Conservation (phyloP, 148 eudicot genomes). For the Rhododendron vialii region DNA sequence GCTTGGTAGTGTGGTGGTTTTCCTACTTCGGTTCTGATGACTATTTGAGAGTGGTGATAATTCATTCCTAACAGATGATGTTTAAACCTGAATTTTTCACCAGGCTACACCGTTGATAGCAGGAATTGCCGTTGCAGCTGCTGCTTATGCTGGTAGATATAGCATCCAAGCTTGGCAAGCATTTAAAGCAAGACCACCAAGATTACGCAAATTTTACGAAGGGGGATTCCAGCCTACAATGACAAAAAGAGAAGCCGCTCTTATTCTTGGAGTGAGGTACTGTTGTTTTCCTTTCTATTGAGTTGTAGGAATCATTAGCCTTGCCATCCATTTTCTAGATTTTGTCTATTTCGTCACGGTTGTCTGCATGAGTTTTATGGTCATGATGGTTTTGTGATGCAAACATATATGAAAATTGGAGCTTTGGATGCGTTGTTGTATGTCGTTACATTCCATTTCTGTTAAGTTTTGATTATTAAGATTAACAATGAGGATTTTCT, state of each 20-base stretch:
- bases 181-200: conserved; percentile 74
- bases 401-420: not conserved
- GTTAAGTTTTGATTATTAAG: not conserved
- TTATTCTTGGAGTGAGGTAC: conserved; percentile 88
- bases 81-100: conserved; percentile 2
- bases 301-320: not conserved
- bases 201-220: conserved; percentile 68
- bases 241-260: conserved; percentile 70
- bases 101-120: conserved; percentile 64
- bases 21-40: not conserved
- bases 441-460: not conserved
- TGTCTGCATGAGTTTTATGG: not conserved
- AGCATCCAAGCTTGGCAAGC: conserved; percentile 89
- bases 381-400: not conserved
- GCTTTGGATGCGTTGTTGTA: not conserved
- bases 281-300: not conserved
- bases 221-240: conserved; percentile 41
- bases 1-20: not conserved
- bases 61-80: not conserved
- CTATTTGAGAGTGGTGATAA: not conserved
- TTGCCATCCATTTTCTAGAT: not conserved
- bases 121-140: conserved; percentile 65
- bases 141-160: conserved; percentile 76
- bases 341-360: not conserved
- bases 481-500: not conserved